These are phyloP conservation scores for Chalaropsis thielavioides DNA, from an alignment of 2,329 filamentous ascomycete species.

Conservation along the genomic window DNA sequence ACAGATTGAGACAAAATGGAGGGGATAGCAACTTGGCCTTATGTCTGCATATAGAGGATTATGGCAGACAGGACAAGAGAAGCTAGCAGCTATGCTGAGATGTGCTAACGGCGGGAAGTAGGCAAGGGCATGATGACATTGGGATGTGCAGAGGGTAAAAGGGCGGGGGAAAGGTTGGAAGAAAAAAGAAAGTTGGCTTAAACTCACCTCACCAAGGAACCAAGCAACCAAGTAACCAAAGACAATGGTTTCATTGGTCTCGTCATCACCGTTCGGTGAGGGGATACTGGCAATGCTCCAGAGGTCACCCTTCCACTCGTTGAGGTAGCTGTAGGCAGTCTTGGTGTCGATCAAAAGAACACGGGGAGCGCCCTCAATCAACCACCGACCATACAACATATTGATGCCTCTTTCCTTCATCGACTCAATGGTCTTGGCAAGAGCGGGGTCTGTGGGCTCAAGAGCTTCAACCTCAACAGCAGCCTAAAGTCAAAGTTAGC, in stretches of 20 bases:
- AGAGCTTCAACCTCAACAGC: constrained; percentile 96
- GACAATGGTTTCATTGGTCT: constrained; percentile 94
- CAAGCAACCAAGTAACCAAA: constrained; percentile 96
- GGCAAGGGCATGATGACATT: not conserved
- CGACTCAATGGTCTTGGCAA: constrained; percentile 70
- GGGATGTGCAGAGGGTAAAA: not conserved
- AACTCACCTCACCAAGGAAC: constrained; percentile 85
- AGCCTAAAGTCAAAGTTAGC: constrained; percentile 39
- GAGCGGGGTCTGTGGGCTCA: constrained; percentile 64
- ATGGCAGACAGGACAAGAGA: not conserved
- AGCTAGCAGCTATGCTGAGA: not conserved
- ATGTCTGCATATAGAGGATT: not conserved
- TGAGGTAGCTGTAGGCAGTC: constrained; percentile 75
- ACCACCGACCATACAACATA: constrained; percentile 87
- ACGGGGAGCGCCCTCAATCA: constrained; percentile 89
- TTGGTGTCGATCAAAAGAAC: constrained; percentile 92
- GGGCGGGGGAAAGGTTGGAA: not conserved
- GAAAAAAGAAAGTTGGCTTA: not conserved
- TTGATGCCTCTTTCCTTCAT: constrained; percentile 88
- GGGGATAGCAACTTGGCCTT: constrained; percentile 1
- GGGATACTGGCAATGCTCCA: constrained; percentile 91
- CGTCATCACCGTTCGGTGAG: constrained; percentile 77
- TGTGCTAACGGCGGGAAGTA: not conserved
- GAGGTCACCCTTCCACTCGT: constrained; percentile 94
- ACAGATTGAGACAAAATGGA: not conserved